A percentile compares a stretch with the other conserved stretches of the same genome.
phyloP scores from a whole-genome alignment of 495 filamentous ascomycete species.

The Alectoria sarmentosa region DNA sequence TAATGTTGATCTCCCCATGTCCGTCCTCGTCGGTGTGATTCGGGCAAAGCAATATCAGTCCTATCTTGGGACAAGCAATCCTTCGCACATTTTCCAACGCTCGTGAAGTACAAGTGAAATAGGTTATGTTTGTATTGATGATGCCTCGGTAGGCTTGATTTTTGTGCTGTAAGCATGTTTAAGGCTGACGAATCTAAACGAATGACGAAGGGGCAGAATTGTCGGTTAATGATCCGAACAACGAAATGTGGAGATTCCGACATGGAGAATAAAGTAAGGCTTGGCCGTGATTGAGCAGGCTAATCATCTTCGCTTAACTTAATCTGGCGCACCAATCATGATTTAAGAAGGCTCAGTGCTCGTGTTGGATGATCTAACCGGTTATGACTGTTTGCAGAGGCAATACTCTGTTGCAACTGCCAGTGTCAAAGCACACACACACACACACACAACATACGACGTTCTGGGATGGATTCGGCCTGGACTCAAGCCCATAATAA shows the following conservation, averaged over 20 bases:
- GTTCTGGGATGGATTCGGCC: background rate
- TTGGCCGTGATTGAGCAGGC: background rate
- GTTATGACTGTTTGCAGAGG: background rate
- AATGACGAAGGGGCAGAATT: background rate
- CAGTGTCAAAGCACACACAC: background rate
- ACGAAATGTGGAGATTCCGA: conserved; percentile 13
- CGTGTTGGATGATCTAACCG: conserved; percentile 4
- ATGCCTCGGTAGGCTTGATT: background rate
- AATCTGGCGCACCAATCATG: conserved; percentile 15
- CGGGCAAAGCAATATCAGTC: background rate
- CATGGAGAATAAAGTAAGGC: background rate
- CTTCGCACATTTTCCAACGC: background rate
- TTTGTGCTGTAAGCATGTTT: background rate
- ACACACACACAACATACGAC: no score
- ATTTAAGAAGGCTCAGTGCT: background rate
- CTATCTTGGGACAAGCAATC: background rate
- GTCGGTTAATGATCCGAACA: conserved; percentile 14
- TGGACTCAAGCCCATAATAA: background rate
- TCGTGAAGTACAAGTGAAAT: background rate
- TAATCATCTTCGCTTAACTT: conserved; percentile 10
- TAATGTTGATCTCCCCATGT: background rate
- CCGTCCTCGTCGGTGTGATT: background rate
- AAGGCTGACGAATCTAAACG: conserved; percentile 2
- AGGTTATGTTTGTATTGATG: background rate
- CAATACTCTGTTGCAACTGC: conserved; percentile 1